Evolutionary conservation across 1,284 basidiomycete species (phyloP), one percentile per base, ranked within the genome.

Genomic region (Malassezia vespertilionis): DNA sequence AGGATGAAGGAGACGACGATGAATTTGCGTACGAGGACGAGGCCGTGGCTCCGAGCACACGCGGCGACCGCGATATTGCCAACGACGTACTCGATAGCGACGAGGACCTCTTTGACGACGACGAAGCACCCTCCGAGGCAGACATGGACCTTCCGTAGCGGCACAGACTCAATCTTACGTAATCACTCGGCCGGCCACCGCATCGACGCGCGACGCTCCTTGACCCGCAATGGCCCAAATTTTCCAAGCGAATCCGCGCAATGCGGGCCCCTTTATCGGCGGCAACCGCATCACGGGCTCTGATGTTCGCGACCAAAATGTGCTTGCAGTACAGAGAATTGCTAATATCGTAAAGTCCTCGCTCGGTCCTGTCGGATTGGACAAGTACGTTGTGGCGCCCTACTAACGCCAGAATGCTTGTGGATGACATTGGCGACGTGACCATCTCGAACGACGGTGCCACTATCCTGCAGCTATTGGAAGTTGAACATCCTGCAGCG

Each of bases 381-480:
- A 70, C 56, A 69, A 69, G 65, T 56, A 42, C 28, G 54, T 56
- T 18, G 30, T 8, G 7, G 22, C 17, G 42, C 14, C 26, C 2
- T 24, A 3, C 12, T 12, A 15, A 14, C n/a, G 2, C 18, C 37
- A 53, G 40, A 46, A 71, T 97, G 90, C 78, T 96, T 40, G 91
- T 97, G 22, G 91, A 97, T 73, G 93, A 96, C 74, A 91, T 97
- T 63, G 93, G 93, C 62, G 93, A 99, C 78, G 90, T 99, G 34
- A 97, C 91, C 31, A 97, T 99, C 72, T 95, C 91, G 47, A 99
- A 99, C 74, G 93, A 97, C 75, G 93, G 93, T 40, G 93, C 93
- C 20, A 97, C 93, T 24, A 99, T 99, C 61, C 80, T 97, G 33
- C 83, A 86, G 27, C 78, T 97, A 18, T 76, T 96, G 35, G 82